These are phyloP conservation scores for Purshia tridentata DNA, from an alignment of 306 rosid genomes.

Conservation along the genomic window DNA sequence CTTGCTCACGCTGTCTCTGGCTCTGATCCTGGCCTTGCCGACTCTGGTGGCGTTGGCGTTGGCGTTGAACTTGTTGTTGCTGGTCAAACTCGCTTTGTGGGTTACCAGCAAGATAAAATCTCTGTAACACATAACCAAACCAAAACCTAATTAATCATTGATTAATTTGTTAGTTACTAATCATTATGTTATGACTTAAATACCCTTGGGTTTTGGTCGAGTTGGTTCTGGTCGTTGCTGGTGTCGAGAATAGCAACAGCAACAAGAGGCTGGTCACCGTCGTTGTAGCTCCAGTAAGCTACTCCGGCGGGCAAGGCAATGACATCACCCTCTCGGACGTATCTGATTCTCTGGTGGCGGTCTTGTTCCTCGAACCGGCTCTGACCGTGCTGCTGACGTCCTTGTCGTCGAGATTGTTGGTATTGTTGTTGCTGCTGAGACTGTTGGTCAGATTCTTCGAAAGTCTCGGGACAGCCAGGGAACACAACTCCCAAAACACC, in stretches of 20 bases:
- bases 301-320: constrained; percentile 42
- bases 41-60: neutral
- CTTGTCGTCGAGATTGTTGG: constrained; percentile 27
- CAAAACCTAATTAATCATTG: too few species aligned
- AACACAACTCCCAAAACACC: constrained; percentile 32
- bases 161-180: neutral
- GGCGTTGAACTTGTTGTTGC: neutral
- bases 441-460: constrained; percentile 28
- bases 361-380: constrained; percentile 17
- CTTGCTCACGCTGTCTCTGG: neutral
- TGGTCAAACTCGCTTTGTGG: constrained; percentile 36
- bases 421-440: constrained; percentile 2
- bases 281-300: constrained; percentile 38
- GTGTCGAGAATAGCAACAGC: constrained; percentile 42
- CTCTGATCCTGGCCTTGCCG: neutral
- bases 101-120: constrained; percentile 51
- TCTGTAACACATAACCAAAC: constrained; percentile 23
- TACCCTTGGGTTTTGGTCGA: constrained; percentile 59
- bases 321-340: constrained; percentile 36
- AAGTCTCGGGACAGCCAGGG: constrained; percentile 47
- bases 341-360: constrained; percentile 40
- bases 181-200: neutral
- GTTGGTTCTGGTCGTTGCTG: constrained; percentile 48
- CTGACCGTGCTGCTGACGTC: neutral
- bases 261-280: constrained; percentile 32